phyloP scores from a whole-genome alignment of 306 rosid species.

The Gastrolobium villosum region DNA sequence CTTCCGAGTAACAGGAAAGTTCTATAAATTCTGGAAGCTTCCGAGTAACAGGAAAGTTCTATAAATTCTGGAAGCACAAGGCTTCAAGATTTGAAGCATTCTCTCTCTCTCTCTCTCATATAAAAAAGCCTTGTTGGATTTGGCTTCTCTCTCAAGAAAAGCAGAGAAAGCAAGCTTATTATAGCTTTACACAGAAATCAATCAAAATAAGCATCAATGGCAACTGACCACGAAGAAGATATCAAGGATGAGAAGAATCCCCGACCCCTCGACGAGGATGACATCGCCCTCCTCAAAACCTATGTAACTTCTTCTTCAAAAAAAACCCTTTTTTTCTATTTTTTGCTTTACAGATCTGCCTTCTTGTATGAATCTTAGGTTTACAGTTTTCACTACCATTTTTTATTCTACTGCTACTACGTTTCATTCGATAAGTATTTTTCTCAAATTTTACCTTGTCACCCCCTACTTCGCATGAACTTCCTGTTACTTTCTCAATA shows the following conservation, averaged over 20 bases:
- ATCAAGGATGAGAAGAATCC: constrained; percentile 91
- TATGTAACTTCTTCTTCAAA: constrained; percentile 59
- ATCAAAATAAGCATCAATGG: constrained; percentile 54
- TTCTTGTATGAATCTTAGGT: background rate
- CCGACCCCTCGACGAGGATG: constrained; percentile 90
- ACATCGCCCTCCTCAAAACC: constrained; percentile 86
- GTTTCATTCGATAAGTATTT: background rate
- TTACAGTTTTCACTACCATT: background rate
- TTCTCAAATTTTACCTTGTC: too few relatives aligned
- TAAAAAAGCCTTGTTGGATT: background rate
- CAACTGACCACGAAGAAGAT: constrained; percentile 73
- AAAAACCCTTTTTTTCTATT: constrained; percentile 35
- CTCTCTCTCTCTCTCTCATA: too few relatives aligned
- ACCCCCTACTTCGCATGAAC: too few relatives aligned
- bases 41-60: too few relatives aligned
- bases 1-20: too few relatives aligned
- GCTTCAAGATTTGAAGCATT: too few relatives aligned
- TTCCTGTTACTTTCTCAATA: background rate
- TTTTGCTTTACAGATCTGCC: background rate
- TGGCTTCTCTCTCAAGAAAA: background rate
- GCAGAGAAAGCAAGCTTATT: too few relatives aligned
- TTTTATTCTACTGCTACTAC: background rate
- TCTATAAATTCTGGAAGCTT: too few relatives aligned
- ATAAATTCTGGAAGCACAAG: too few relatives aligned
- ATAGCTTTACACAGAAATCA: background rate